A percentile compares a stretch with the other conserved stretches of the same genome.
Evolutionary conservation across 768 basidiomycete species (phyloP).

Genomic region (Tricholoma terreum): DNA sequence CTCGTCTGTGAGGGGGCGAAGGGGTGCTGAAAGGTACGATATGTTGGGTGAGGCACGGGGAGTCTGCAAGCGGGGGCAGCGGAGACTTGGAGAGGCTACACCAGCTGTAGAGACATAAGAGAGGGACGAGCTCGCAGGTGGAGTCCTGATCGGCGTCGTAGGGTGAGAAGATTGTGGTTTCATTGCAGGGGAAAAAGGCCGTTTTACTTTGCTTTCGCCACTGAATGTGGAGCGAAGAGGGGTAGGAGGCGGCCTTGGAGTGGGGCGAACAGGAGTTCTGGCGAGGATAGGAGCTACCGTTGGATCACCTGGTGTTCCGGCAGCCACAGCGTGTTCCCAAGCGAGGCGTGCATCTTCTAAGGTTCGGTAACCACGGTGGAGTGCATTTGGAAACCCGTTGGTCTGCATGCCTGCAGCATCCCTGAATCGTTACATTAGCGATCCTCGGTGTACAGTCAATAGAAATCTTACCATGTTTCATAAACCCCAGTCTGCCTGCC

Average conservation of each 20-base stretch:
- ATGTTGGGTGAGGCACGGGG: no score
- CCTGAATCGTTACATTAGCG: neutral
- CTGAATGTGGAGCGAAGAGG: neutral
- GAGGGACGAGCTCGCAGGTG: neutral
- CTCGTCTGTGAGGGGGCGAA: neutral
- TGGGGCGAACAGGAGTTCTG: neutral
- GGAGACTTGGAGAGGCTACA: no score
- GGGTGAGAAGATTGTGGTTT: neutral
- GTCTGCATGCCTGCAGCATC: neutral
- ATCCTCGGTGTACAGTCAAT: neutral
- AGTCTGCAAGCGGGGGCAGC: no score
- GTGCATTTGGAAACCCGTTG: neutral
- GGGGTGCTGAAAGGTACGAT: neutral
- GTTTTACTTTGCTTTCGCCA: no score
- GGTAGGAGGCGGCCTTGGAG: neutral
- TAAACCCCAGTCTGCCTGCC: neutral
- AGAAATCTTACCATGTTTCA: neutral
- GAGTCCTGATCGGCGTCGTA: neutral
- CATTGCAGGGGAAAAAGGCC: neutral
- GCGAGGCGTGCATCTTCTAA: neutral
- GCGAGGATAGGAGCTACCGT: neutral
- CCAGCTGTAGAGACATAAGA: no score
- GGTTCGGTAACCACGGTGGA: neutral
- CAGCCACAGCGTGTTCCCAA: neutral
- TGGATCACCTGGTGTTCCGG: neutral